Evolutionary conservation across 1,284 basidiomycete genomes (phyloP), one percentile per base, ranked within the genome.

Genomic region (Leccinum variabile): DNA sequence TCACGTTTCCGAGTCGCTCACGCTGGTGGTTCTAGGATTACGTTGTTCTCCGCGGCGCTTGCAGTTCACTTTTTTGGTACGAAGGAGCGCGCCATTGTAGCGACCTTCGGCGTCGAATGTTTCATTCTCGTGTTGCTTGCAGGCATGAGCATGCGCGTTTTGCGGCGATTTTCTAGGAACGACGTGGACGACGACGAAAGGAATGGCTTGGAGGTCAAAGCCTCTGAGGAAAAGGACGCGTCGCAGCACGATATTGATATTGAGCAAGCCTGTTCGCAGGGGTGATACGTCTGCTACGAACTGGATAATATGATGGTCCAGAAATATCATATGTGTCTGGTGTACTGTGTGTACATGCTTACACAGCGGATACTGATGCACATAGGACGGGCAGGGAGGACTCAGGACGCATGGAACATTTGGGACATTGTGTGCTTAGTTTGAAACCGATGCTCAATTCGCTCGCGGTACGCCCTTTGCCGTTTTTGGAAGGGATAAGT

Each of bases 61-160:
- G 37, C 46, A 1, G 9, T 59, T 22, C 56, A 70, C 2, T 39
- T 55, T 6, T 55, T 55, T 30, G 35, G 54, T 11, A 52, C 39
- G 3, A 59, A 54, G 14, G 32, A 65, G 8, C 11, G 1, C 5
- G 32, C 54, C 0, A 55, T 37, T 6, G n/a, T 33, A 4, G 3
- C n/a, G 16, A 53, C 61, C 3, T 67, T 68, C 9, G 57, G 65
- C 1, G 41, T 41, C 35, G 67, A 69, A 54, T 70, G 25, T 39
- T 1, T 59, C 9, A 39, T 68, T 14, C 53, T 67, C 9, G 11
- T 55, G 13, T 3, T 37, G 10, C 56, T 67, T 22, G 54, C 9
- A 18, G 11, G 35, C 7, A 55, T 64, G 35, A 46, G 65, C 10
- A 1, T 33, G 32, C 5, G 14, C 0, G 56, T 62, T 49, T 61